Base-by-base conservation (phyloP, 208 protist genomes). In the Crithidia bombi region DNA sequence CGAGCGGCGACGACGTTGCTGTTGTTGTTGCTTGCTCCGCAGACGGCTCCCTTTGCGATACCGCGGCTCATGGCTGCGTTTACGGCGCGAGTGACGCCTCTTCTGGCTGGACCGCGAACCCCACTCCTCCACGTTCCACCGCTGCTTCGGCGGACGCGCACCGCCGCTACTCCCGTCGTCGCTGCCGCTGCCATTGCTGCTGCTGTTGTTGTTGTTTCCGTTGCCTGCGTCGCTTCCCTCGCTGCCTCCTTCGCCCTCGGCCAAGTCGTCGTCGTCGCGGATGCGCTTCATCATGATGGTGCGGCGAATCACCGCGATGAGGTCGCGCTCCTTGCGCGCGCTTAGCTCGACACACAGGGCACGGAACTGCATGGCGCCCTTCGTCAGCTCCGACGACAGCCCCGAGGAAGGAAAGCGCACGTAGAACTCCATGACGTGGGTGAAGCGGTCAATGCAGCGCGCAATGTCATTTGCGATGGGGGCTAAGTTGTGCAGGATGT, bases 401-500 rank as follows among this genome's bases (percentile, higher is more conserved):
- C 72, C 73, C 0, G 81, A 81, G 21, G 78, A 81, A 0, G 84
- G 82, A 35, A 82, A 62, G 41, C 55, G 73, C 9, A 90, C 47
- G 58, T 90, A 93, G 51, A 86, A 86, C 26, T 65, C 69, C 32
- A 90, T 64, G 0, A 89, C 63, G 57, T 83, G 74, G 15, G 78
- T 71, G 62, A 93, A 88, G 35, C 78, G 75, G 12, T 87, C 80
- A 14, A 90, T 44, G 61, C 79, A 89, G 55, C 61, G 30, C 3
- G 62, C 63, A 32, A 93, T 82, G 70, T 90, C 85, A 25, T 57
- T 78, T 41, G 76, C 69, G 30, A 93, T 62, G 10, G 88, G 88
- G 25, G 78, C 58, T 10, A 93, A 21, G 68, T 90, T 90, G 67
- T 82, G 79, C 19, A 93, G 65, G 28, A 93, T 82, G 63, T 85